Evolutionary conservation across 768 basidiomycete species (phyloP).

Genomic region (Mycena epipterygia): DNA sequence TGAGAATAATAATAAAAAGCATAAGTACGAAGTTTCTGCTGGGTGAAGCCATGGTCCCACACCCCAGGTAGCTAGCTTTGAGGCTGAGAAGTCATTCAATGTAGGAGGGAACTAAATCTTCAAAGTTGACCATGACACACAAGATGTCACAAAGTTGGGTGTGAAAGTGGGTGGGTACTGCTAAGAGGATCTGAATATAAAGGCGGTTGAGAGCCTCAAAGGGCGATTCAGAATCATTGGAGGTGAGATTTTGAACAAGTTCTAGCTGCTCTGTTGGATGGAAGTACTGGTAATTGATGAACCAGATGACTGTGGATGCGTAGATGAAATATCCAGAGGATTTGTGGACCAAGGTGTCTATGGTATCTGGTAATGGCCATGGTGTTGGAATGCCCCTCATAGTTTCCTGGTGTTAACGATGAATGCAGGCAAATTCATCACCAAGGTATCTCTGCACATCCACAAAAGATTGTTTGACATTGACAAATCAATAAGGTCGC

Average conservation of each 20-base stretch:
- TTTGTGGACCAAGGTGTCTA: neutral
- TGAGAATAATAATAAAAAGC: too few relatives aligned
- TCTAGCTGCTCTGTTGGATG: neutral
- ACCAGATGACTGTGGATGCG: neutral
- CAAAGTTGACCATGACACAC: neutral
- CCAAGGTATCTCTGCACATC: neutral
- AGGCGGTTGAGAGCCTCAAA: conserved; percentile 1
- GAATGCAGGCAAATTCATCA: neutral
- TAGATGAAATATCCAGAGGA: conserved; percentile 19
- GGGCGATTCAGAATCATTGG: neutral
- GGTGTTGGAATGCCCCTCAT: neutral
- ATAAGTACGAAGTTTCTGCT: too few relatives aligned
- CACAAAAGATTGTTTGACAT: neutral
- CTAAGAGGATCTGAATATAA: neutral
- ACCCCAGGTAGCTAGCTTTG: too few relatives aligned
- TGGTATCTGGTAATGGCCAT: neutral
- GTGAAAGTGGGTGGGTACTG: neutral
- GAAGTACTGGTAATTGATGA: neutral
- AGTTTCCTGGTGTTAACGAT: neutral
- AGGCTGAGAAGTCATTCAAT: conserved; percentile 1
- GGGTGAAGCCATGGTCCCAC: too few relatives aligned
- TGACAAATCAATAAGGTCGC: neutral
- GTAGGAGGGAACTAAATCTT: neutral
- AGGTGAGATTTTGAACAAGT: neutral
- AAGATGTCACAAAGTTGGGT: neutral